Conservation (phyloP, 495 filamentous ascomycete species). For the Penicillium herquei region DNA sequence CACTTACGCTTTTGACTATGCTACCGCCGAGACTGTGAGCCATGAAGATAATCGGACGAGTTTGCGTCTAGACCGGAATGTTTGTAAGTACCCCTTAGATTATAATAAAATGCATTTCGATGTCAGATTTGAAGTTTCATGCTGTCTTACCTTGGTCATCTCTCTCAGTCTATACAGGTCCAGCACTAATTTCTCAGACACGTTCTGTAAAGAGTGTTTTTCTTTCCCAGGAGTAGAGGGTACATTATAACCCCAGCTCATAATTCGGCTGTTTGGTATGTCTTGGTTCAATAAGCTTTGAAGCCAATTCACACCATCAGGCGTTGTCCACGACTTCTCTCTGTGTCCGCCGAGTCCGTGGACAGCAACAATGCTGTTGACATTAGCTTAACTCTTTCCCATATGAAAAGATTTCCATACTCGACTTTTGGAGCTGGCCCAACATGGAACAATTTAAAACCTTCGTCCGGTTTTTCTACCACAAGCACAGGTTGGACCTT, state of each 20-base stretch:
- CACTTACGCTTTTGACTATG: conserved; percentile 30
- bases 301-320: conserved; percentile 45
- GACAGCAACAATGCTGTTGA: conserved; percentile 24
- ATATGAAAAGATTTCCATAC: not conserved
- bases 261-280: conserved; percentile 43
- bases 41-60: conserved; percentile 34
- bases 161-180: conserved; percentile 28
- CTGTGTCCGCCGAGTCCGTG: conserved; percentile 30
- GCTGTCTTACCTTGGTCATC: conserved; percentile 15
- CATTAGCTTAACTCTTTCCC: not conserved
- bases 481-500: not conserved
- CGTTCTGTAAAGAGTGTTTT: conserved; percentile 22
- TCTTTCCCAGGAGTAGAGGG: conserved; percentile 2
- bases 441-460: conserved; percentile 8
- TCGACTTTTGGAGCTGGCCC: not conserved
- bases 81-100: too few relatives aligned
- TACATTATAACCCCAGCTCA: conserved; percentile 53
- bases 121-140: not conserved
- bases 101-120: too few relatives aligned
- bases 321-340: conserved; percentile 36
- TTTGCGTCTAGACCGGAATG: conserved; percentile 7
- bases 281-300: conserved; percentile 44
- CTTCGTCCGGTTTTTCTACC: not conserved
- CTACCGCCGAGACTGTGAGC: conserved; percentile 34
- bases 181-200: conserved; percentile 28